phyloP scores from a whole-genome alignment of 2,329 filamentous ascomycete genomes.

The Colletotrichum costaricense region DNA sequence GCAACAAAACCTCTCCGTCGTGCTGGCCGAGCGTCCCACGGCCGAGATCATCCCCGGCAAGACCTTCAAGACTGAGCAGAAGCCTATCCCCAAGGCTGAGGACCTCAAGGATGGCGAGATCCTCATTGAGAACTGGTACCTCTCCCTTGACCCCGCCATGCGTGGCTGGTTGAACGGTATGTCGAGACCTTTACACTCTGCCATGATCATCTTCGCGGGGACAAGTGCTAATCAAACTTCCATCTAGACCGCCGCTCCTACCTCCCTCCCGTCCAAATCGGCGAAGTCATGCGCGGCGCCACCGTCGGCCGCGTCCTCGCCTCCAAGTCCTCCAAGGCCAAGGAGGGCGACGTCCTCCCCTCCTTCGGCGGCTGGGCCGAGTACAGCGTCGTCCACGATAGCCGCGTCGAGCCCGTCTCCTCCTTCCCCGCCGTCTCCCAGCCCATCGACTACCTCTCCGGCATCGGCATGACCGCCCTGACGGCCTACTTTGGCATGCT shows the following conservation, averaged over 20 bases:
- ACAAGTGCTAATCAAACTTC: neutral
- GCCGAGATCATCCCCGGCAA: constrained; percentile 70
- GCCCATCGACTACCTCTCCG: constrained; percentile 70
- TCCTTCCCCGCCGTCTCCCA: constrained; percentile 53
- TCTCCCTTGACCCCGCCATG: constrained; percentile 82
- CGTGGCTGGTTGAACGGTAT: constrained; percentile 75
- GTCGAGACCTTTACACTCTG: constrained; percentile 27
- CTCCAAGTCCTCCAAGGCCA: constrained; percentile 65
- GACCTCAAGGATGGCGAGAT: constrained; percentile 74
- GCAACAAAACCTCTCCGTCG: constrained; percentile 60
- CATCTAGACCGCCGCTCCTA: constrained; percentile 64
- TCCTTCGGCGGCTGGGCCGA: constrained; percentile 73
- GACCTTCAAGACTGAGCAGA: constrained; percentile 69
- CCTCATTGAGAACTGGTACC: constrained; percentile 70
- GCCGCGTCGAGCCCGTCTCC: constrained; percentile 56
- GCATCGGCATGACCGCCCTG: constrained; percentile 74
- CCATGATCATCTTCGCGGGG: too few species aligned
- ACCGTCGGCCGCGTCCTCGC: constrained; percentile 71
- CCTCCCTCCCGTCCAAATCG: constrained; percentile 74
- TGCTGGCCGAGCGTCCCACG: constrained; percentile 73
- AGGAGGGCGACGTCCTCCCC: constrained; percentile 68
- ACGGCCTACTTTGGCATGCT: constrained; percentile 83
- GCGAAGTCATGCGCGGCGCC: constrained; percentile 74
- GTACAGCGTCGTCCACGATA: constrained; percentile 68
- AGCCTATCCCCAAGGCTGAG: constrained; percentile 60